Conservation (phyloP, 2,329 filamentous ascomycete species). For the Trichoderma gracile region DNA sequence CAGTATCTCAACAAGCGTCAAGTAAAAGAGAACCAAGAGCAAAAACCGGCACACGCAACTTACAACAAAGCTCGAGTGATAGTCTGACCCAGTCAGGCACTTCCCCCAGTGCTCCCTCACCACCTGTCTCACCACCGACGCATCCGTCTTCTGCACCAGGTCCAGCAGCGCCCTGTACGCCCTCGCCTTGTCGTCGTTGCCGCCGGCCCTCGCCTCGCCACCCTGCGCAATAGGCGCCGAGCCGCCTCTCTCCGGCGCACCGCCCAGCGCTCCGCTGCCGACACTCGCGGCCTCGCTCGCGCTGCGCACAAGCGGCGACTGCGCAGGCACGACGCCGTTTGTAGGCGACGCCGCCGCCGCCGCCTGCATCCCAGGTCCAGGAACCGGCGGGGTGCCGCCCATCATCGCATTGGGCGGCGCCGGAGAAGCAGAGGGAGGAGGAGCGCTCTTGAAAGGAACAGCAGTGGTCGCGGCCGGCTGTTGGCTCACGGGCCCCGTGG, state of each 20-base stretch:
- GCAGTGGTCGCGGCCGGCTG: not conserved
- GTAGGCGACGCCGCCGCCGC: not conserved
- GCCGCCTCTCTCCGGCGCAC: not conserved
- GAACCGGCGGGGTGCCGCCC: not conserved
- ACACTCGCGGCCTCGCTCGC: not conserved
- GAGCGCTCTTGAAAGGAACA: too few species aligned
- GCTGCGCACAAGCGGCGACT: not conserved
- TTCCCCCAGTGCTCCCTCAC: constrained; percentile 55
- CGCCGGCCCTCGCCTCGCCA: not conserved
- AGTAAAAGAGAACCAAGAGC: not conserved
- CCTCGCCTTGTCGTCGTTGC: not conserved
- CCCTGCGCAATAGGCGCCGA: not conserved
- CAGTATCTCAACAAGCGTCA: not conserved
- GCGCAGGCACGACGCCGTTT: not conserved
- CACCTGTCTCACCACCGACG: constrained; percentile 50
- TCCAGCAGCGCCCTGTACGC: constrained; percentile 32
- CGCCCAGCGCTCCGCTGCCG: not conserved
- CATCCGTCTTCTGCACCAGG: constrained; percentile 43
- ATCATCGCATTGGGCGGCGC: not conserved
- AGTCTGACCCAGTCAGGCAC: constrained; percentile 52
- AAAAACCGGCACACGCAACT: constrained; percentile 34
- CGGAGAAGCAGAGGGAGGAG: not conserved
- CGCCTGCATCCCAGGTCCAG: not conserved
- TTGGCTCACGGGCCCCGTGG: not conserved
- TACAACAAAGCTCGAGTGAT: constrained; percentile 55